Evolutionary conservation across 2,329 filamentous ascomycete species (phyloP).

Genomic region (Didymella segeticola): DNA sequence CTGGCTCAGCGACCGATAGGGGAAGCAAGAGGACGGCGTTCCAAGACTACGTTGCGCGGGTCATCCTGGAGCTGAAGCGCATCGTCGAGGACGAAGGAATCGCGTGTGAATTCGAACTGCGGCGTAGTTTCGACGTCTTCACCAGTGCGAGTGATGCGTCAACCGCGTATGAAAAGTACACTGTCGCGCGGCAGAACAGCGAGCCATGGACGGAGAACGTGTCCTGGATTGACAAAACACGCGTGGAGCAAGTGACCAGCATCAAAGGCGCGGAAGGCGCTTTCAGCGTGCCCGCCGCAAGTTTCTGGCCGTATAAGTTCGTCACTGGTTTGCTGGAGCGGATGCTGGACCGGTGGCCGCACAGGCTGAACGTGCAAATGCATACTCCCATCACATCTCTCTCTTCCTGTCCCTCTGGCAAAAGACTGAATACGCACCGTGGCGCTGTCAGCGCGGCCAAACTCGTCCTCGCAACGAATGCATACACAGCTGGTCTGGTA

Average conservation of each 20-base stretch:
- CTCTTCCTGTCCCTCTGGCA: neutral
- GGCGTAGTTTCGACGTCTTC: constrained; percentile 32
- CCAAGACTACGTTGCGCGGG: constrained; percentile 15
- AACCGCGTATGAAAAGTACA: constrained; percentile 15
- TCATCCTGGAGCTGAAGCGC: constrained; percentile 20
- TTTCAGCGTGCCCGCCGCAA: constrained; percentile 24
- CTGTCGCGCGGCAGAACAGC: constrained; percentile 11
- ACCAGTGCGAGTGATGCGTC: constrained; percentile 11
- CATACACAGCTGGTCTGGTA: constrained; percentile 34
- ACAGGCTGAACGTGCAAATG: constrained; percentile 33
- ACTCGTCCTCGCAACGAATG: constrained; percentile 38
- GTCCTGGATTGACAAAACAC: constrained; percentile 12
- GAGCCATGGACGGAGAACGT: constrained; percentile 27
- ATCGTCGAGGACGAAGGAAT: constrained; percentile 22
- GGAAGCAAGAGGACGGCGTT: constrained; percentile 21
- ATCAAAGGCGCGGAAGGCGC: constrained; percentile 29
- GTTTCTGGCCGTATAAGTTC: constrained; percentile 40
- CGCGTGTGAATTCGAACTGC: constrained; percentile 33
- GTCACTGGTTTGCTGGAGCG: constrained; percentile 29
- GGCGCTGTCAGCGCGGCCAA: constrained; percentile 27
- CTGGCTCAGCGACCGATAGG: neutral
- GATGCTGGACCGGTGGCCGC: constrained; percentile 20
- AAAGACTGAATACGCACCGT: constrained; percentile 27
- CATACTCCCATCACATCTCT: constrained; percentile 25
- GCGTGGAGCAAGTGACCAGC: constrained; percentile 25